Conservation (phyloP, 805 yeast genomes). For the Candida boleticola region DNA sequence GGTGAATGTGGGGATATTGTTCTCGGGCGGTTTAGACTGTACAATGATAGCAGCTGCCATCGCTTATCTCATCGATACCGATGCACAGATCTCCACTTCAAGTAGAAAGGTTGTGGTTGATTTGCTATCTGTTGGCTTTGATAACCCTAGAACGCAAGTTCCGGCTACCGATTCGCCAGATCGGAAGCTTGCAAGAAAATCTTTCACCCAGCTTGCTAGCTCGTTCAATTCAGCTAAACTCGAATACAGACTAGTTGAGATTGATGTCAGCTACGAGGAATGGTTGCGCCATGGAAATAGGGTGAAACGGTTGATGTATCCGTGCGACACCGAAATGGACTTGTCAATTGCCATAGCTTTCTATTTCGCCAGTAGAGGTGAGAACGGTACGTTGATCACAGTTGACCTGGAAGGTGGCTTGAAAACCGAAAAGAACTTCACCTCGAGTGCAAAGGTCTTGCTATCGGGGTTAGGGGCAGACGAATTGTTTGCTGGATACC, state of each 20-base stretch:
- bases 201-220: slow-evolving; percentile 52
- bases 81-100: slow-evolving; percentile 4
- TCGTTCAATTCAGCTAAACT: slow-evolving; percentile 35
- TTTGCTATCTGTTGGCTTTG: slow-evolving; percentile 89
- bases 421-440: slow-evolving; percentile 26
- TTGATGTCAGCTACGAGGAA: slow-evolving; percentile 69
- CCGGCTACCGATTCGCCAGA: slow-evolving; percentile 78
- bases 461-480: slow-evolving; percentile 97
- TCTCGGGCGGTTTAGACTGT: slow-evolving; percentile 96
- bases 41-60: slow-evolving; percentile 66
- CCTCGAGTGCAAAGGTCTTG: slow-evolving; percentile 63
- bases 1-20: slow-evolving; percentile 58
- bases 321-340: slow-evolving; percentile 92
- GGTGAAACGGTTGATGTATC: slow-evolving; percentile 72
- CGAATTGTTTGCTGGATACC: slow-evolving; percentile 94
- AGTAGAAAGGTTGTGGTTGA: slow-evolving; percentile 48
- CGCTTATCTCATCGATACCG: slow-evolving; percentile 15
- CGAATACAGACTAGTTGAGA: slow-evolving; percentile 56
- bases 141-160: slow-evolving; percentile 74
- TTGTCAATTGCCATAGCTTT: slow-evolving; percentile 93
- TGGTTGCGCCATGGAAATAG: slow-evolving; percentile 49
- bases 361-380: slow-evolving; percentile 78
- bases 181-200: slow-evolving; percentile 65
- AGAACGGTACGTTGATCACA: slow-evolving; percentile 28
- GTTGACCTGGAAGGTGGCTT: slow-evolving; percentile 5